Percentiles rank a stretch among this genome's conserved stretches.
These are phyloP conservation scores for Meredithiella fracta DNA, from an alignment of 2,329 filamentous ascomycete species.

Conservation along the genomic window DNA sequence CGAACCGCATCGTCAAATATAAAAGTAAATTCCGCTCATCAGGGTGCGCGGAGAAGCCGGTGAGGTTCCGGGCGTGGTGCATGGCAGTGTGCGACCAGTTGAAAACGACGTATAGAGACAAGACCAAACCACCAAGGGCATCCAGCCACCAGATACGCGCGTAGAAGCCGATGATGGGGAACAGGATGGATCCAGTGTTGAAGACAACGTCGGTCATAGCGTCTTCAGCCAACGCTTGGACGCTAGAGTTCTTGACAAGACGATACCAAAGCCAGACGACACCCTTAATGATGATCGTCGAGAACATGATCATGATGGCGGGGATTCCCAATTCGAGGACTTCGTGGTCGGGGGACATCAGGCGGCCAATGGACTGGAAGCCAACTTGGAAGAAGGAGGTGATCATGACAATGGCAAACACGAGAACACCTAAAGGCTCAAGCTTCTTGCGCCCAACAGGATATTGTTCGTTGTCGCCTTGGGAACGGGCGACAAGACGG, in stretches of 20 bases:
- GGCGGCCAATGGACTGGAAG: slow-evolving; percentile 49
- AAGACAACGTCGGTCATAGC: slow-evolving; percentile 66
- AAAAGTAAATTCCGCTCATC: slow-evolving; percentile 73
- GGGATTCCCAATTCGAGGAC: slow-evolving; percentile 58
- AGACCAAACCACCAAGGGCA: slow-evolving; percentile 56
- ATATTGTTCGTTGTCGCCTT: slow-evolving; percentile 58
- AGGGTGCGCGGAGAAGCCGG: slow-evolving; percentile 60
- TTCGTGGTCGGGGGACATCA: slow-evolving; percentile 43
- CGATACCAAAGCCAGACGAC: slow-evolving; percentile 79
- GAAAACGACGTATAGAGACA: slow-evolving; percentile 64
- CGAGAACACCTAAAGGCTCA: slow-evolving; percentile 63
- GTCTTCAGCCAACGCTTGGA: slow-evolving; percentile 54
- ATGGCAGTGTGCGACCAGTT: slow-evolving; percentile 62
- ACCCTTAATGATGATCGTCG: slow-evolving; percentile 68
- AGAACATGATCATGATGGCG: slow-evolving; percentile 63
- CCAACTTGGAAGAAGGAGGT: slow-evolving; percentile 68
- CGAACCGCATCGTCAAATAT: slow-evolving; percentile 88
- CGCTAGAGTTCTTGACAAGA: slow-evolving; percentile 68
- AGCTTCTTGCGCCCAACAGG: slow-evolving; percentile 62
- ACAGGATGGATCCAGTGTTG: slow-evolving; percentile 77
- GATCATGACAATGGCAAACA: slow-evolving; percentile 77
- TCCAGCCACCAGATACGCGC: slow-evolving; percentile 72
- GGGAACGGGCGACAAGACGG: slow-evolving; percentile 46
- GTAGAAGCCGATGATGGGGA: slow-evolving; percentile 65
- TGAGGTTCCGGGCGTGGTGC: slow-evolving; percentile 65